Base-by-base conservation (phyloP, 1,284 basidiomycete genomes). In the Rhodotorula sp. region DNA sequence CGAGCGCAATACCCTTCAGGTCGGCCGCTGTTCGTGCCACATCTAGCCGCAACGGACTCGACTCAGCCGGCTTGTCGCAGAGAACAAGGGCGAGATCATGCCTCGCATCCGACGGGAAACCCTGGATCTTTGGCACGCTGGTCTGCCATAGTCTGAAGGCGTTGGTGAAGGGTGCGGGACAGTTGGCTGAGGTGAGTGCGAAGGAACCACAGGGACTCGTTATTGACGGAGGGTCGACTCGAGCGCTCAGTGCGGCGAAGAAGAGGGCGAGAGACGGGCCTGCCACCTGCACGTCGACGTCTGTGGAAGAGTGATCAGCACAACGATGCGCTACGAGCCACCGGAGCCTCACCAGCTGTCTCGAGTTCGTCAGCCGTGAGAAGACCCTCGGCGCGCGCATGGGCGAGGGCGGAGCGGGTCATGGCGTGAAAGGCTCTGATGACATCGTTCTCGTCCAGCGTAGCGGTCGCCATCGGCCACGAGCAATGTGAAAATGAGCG, bases 41-140 rank as follows among this genome's bases (percentile, higher is more conserved):
- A 20, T 68, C 63, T 15, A 56, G n/a, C 20, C 59, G 13, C 10
- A 73, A 22, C 20, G 69, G 72, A n/a, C 65, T 66, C 13, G 71
- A 68, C 30, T 68, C 22, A 17, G 87, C 83, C 22, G 81, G 77
- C 46, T 90, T 84, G 27, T 83, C 83, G 76, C 90, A 92, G 47
- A 91, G 89, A 63, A 89, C 81, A 9, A 90, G 85, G 0, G 90
- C 89, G 47, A 92, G 87, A 78, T 92, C 90, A 74, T 91, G 89
- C 67, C 90, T 87, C 59, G 85, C 80, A 71, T 89, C 86, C 7
- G 86, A 86, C 0, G 80, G 60, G 19, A 92, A 84, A 3, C 72
- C 72, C 72, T 91, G 89, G 68, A 92, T 90, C 19, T 78, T 77
- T 0, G 87, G 84, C 0, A 92, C 90, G 2, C 83, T 80, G 24